Conservation (phyloP, 306 rosid species). For the Crataegus laevigata region DNA sequence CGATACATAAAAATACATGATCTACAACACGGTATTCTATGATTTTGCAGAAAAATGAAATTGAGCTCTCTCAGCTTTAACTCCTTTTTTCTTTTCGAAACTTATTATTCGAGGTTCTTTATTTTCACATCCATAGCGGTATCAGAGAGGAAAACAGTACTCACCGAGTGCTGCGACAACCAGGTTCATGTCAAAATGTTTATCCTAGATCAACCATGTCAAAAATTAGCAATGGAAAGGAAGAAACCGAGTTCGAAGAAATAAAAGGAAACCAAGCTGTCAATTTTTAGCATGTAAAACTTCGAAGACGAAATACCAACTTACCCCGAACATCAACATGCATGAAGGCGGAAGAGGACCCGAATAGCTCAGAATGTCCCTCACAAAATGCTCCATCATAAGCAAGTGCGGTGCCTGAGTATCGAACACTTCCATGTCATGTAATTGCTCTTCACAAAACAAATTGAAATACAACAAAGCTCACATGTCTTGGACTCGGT, state of each 20-base stretch:
- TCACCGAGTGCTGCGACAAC: slow-evolving; percentile 24
- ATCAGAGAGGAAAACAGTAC: not conserved
- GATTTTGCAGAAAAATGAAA: too few species aligned
- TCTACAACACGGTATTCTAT: too few species aligned
- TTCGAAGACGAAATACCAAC: not conserved
- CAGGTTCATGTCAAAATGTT: slow-evolving; percentile 20
- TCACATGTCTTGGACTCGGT: slow-evolving; percentile 17
- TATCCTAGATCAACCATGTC: slow-evolving; percentile 21
- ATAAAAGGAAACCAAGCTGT: not conserved
- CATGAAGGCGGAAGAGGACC: slow-evolving; percentile 17
- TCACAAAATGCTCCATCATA: slow-evolving; percentile 21
- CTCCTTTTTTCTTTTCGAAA: too few species aligned
- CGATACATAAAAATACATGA: not conserved
- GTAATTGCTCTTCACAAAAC: not conserved
- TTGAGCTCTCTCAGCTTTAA: too few species aligned
- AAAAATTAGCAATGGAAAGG: not conserved
- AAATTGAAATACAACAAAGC: not conserved
- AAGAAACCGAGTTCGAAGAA: not conserved
- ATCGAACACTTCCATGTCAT: not conserved
- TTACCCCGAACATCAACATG: slow-evolving; percentile 38
- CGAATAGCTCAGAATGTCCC: slow-evolving; percentile 18
- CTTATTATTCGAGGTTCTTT: too few species aligned
- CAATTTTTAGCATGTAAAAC: not conserved
- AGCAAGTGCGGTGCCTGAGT: not conserved
- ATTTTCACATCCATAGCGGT: too few species aligned